Percentiles rank a stretch among this genome's conserved stretches.
phyloP scores from a whole-genome alignment of 2,329 filamentous ascomycete species.

The Knufia petricola region DNA sequence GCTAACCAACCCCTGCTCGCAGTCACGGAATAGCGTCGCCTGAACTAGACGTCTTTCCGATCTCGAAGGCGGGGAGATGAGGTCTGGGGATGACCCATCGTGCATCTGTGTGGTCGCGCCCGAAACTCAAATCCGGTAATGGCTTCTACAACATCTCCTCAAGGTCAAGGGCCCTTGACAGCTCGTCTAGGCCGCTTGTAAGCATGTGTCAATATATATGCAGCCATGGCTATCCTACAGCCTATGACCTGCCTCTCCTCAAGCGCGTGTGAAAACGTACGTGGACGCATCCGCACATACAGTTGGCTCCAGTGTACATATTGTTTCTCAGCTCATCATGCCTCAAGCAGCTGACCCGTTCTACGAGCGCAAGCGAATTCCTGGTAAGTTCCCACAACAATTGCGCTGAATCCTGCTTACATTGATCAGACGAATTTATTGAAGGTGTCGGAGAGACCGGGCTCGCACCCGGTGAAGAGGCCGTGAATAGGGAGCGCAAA shows the following conservation, averaged over 20 bases:
- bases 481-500: conserved; percentile 20
- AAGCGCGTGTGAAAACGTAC: not conserved
- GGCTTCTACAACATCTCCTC: not conserved
- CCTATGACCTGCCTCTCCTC: not conserved
- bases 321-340: not conserved
- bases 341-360: conserved; percentile 15
- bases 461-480: conserved; percentile 19
- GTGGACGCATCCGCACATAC: not conserved
- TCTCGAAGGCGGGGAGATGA: not conserved
- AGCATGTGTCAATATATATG: not conserved
- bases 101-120: not conserved
- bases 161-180: not conserved
- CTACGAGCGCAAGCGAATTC: conserved; percentile 19
- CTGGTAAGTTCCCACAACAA: conserved; percentile 10
- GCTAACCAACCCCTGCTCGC: not conserved
- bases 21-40: not conserved
- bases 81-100: not conserved
- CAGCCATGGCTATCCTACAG: not conserved
- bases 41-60: not conserved
- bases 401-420: conserved; percentile 7
- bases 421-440: conserved; percentile 15
- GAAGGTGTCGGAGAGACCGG: conserved; percentile 16
- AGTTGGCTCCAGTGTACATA: not conserved
- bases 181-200: not conserved
- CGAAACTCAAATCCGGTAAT: not conserved